Evolutionary conservation across 805 yeast species (phyloP).

Genomic region (Kodamaea jinghongensis): DNA sequence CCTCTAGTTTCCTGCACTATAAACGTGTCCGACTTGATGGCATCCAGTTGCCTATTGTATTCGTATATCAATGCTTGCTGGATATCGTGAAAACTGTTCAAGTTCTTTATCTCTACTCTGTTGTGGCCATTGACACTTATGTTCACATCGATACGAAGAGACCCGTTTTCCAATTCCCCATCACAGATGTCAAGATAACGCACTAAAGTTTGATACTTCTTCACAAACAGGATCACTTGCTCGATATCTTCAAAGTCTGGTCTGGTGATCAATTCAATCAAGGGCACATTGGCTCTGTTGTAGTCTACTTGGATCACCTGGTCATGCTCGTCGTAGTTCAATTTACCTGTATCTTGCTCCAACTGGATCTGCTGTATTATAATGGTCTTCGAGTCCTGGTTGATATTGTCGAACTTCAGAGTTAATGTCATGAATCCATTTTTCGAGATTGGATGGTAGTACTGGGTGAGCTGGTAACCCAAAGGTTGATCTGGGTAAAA

Average conservation of each 20-base stretch:
- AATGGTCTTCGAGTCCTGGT: slow-evolving; percentile 44
- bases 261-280: slow-evolving; percentile 86
- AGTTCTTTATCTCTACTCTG: slow-evolving; percentile 85
- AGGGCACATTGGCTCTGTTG: slow-evolving; percentile 81
- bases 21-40: slow-evolving; percentile 34
- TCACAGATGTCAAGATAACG: slow-evolving; percentile 70
- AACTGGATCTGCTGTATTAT: slow-evolving; percentile 78
- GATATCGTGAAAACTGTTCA: slow-evolving; percentile 82
- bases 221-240: slow-evolving; percentile 75
- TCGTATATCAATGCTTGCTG: slow-evolving; percentile 72
- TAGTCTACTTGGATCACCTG: slow-evolving; percentile 59
- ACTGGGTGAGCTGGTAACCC: slow-evolving; percentile 95
- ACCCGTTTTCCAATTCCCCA: slow-evolving; percentile 92
- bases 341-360: slow-evolving; percentile 93
- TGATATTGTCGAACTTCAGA: slow-evolving; percentile 52
- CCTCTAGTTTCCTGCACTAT: slow-evolving; percentile 74
- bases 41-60: slow-evolving; percentile 61
- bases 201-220: slow-evolving; percentile 72
- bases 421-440: slow-evolving; percentile 57
- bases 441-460: slow-evolving; percentile 71
- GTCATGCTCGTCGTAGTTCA: slow-evolving; percentile 49
- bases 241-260: slow-evolving; percentile 74
- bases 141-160: slow-evolving; percentile 93
- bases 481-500: slow-evolving; percentile 95
- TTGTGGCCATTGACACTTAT: slow-evolving; percentile 71